Evolutionary conservation across 176 grass and related monocot species (phyloP), one percentile per base, ranked within the genome.

Genomic region (Secale cereale): DNA sequence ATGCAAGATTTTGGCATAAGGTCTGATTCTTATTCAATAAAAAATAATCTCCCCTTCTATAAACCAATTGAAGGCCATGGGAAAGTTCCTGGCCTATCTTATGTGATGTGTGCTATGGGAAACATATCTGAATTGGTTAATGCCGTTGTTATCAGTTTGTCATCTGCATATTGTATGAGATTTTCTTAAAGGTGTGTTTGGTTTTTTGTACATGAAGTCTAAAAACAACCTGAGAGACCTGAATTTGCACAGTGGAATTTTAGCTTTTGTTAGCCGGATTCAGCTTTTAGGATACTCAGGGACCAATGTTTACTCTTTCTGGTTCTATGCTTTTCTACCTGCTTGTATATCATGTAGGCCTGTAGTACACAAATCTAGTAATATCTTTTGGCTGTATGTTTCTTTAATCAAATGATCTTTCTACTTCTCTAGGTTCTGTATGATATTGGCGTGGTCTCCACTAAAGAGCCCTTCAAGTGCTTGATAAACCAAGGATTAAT

Each of bases 1-100:
- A 98, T 90, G 95, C 95, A 56, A 91, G 95, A 89, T 98, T 98
- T 90, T 98, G 95, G 95, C 95, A 98, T 84, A 98, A 98, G 95
- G 95, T 98, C 35, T 74, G 8, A 20, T 50, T 70, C 28, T 41
- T 65, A 52, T 26, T 33, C 20, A 45, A 29, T 70, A 14, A 0
- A 33, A 65, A 17, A 8, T n/a, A n/a, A 85, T 61, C 15, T 79
- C 25, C 25, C 5, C 31, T 86, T 81, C 9, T 81, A 46, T 63
- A 59, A 16, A 88, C 64, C 36, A 33, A 64, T 82, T 73, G 65
- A 56, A 81, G 46, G 57, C 74, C n/a, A 48, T 48, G 16, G 43
- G 66, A 26, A 15, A 87, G 45, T 28, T 82, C 41, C 3, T 63
- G 63, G 41, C 1, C 66, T 84, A 71, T 80, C 59, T 76, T 64